Evolutionary conservation across 164 flowering plant species (phyloP), one percentile per base, ranked within the genome.

Genomic region (Piper longum): DNA sequence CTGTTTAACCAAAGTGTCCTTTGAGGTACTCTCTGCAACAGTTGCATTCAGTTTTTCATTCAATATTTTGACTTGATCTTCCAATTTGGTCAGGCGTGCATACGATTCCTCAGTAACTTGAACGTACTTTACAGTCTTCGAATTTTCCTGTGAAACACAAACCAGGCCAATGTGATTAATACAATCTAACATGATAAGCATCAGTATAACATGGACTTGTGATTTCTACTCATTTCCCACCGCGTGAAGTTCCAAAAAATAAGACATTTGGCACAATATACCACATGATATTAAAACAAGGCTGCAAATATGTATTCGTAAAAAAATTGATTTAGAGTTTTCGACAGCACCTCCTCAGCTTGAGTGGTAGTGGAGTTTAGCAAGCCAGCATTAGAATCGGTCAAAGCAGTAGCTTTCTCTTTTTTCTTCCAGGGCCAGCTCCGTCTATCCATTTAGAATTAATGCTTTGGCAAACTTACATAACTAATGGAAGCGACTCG

Each of bases 371-470:
- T 73, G n/a, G 82, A 65, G 41, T 52, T 64, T 63, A 75, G 71
- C 67, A 78, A 64, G 69, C 81, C 61, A 65, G 78, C 86, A 74
- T 62, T 76, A 58, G 77, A 70, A 11, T 86, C 90, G 54, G 77
- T 60, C 16, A 75, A 70, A 26, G 82, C 71, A 42, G 74, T 72
- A 3, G 73, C 75, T 75, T 82, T 86, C 72, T 86, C 98, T 66
- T 91, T 95, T 69, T 83, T 88, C 85, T 88, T 95, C 99, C 99
- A 95, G 0, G 95, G 99, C 99, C 97, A 93, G 74, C 91, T 73
- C 63, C 95, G 82, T 7, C 85, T 83, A 45, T 91, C 97, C 97
- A 91, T 95, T 41, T 68, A 62, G 17, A 48, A 48, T 12, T 48
- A 48, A 48, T 5, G 12, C 8, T 9, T 3, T 48, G 52, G 14